A percentile compares a stretch with the other conserved stretches of the same genome.
These are phyloP conservation scores for Trypanosoma boissoni DNA, from an alignment of 208 protist species.

Conservation along the genomic window DNA sequence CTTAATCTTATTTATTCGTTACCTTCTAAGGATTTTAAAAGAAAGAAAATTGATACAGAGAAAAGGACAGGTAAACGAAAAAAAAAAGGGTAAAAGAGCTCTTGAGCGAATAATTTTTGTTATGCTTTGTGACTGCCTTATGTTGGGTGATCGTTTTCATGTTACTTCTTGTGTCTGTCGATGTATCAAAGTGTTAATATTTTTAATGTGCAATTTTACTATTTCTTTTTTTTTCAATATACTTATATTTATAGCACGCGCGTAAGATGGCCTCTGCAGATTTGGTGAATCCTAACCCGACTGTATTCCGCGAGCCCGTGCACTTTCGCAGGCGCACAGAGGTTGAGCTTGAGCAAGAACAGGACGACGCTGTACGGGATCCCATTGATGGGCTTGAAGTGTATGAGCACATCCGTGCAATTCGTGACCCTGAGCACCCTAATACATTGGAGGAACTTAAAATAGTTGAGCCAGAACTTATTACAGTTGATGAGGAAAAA, in stretches of 20 bases:
- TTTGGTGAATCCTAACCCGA: slow-evolving; percentile 72
- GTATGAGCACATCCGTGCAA: slow-evolving; percentile 95
- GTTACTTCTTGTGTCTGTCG: too few relatives aligned
- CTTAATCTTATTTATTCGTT: too few relatives aligned
- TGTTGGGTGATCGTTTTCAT: too few relatives aligned
- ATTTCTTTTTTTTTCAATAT: not conserved
- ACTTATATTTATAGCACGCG: not conserved
- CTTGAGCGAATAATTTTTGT: too few relatives aligned
- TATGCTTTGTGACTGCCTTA: too few relatives aligned
- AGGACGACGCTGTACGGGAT: slow-evolving; percentile 63
- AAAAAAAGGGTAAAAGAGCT: too few relatives aligned
- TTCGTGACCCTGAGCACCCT: slow-evolving; percentile 98
- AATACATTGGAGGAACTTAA: slow-evolving; percentile 98
- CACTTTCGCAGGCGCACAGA: slow-evolving; percentile 25
- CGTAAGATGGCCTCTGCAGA: slow-evolving; percentile 6
- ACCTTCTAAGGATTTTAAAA: too few relatives aligned
- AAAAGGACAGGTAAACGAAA: too few relatives aligned
- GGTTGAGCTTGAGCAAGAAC: slow-evolving; percentile 42
- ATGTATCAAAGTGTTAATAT: too few relatives aligned
- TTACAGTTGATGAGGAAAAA: slow-evolving; percentile 83
- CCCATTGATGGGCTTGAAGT: slow-evolving; percentile 93
- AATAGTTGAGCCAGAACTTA: slow-evolving; percentile 89
- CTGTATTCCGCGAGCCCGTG: slow-evolving; percentile 33
- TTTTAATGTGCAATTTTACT: too few relatives aligned
- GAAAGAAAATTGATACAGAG: too few relatives aligned